Percentiles rank a stretch among this genome's conserved stretches.
phyloP scores from a whole-genome alignment of 345 rosid genomes.

The Brassica nigra region DNA sequence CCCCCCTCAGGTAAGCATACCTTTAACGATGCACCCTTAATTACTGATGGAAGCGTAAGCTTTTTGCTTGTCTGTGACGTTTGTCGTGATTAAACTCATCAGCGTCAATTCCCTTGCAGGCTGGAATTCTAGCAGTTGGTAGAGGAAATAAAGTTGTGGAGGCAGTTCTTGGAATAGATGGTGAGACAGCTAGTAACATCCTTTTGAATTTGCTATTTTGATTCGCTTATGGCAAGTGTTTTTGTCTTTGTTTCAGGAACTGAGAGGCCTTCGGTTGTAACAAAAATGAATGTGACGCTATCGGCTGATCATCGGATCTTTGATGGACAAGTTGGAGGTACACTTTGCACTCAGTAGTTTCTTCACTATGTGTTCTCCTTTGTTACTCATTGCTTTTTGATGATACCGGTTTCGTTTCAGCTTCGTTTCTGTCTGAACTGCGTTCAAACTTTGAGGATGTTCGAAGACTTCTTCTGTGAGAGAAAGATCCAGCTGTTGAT shows the following conservation, averaged over 20 bases:
- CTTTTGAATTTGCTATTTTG: constrained; percentile 7
- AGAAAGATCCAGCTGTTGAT: constrained; percentile 21
- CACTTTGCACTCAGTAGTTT: constrained; percentile 8
- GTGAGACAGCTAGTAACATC: constrained; percentile 48
- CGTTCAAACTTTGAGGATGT: constrained; percentile 77
- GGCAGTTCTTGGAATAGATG: constrained; percentile 66
- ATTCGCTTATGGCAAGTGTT: constrained; percentile 8
- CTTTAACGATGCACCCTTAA: constrained; percentile 3
- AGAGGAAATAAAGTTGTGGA: constrained; percentile 91
- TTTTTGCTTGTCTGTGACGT: not conserved
- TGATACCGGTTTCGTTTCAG: constrained; percentile 47
- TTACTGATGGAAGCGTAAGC: not conserved
- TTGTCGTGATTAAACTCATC: not conserved
- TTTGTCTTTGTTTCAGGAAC: constrained; percentile 51
- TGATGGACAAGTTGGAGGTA: constrained; percentile 91
- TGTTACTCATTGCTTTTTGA: constrained; percentile 14
- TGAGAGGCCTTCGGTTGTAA: constrained; percentile 68
- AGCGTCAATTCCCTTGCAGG: constrained; percentile 50
- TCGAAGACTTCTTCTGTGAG: constrained; percentile 71
- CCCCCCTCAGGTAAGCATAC: constrained; percentile 82
- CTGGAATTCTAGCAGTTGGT: constrained; percentile 94
- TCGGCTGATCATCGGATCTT: constrained; percentile 96
- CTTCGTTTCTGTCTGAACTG: constrained; percentile 71
- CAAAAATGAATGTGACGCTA: constrained; percentile 80
- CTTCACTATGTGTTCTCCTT: constrained; percentile 4